Conservation (phyloP, 2,329 filamentous ascomycete genomes). For the Monosporascus sp. region DNA sequence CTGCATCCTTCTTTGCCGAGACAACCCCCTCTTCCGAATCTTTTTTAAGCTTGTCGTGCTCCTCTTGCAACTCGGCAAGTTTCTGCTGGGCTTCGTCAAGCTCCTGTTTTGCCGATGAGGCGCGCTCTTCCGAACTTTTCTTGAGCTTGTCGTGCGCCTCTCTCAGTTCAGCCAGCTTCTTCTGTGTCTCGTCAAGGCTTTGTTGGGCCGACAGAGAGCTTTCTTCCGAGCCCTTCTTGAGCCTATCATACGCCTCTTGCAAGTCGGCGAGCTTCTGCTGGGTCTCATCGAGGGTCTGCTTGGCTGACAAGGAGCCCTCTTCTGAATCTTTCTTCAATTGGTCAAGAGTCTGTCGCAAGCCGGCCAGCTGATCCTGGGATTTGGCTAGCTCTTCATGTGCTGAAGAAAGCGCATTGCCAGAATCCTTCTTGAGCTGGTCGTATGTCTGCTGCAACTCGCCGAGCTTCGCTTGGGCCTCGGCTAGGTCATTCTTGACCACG, state of each 20-base stretch:
- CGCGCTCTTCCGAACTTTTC: neutral
- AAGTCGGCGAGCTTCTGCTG: conserved; percentile 6
- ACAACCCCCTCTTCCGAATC: conserved; percentile 27
- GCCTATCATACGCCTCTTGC: conserved; percentile 21
- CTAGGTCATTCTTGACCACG: conserved; percentile 3
- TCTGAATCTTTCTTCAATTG: neutral
- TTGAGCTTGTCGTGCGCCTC: neutral
- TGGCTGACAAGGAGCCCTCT: conserved; percentile 1
- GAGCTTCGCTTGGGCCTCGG: conserved; percentile 2
- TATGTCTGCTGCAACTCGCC: conserved; percentile 10
- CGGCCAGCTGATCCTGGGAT: neutral
- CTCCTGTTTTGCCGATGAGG: conserved; percentile 3
- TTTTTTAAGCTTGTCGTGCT: conserved; percentile 24
- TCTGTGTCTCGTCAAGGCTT: neutral
- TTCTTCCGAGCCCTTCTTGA: conserved; percentile 23
- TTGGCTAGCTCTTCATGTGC: conserved; percentile 11
- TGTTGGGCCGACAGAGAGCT: conserved; percentile 21
- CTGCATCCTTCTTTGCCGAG: conserved; percentile 19
- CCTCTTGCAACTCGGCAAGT: conserved; percentile 11
- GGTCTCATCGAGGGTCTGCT: conserved; percentile 3
- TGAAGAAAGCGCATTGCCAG: conserved; percentile 21
- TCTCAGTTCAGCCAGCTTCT: neutral
- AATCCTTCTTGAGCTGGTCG: conserved; percentile 26
- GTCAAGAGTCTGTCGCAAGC: neutral
- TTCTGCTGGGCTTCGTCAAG: conserved; percentile 2